Percentiles rank a stretch among this genome's conserved stretches.
phyloP scores from a whole-genome alignment of 768 basidiomycete species.

The Naganishia onofrii region DNA sequence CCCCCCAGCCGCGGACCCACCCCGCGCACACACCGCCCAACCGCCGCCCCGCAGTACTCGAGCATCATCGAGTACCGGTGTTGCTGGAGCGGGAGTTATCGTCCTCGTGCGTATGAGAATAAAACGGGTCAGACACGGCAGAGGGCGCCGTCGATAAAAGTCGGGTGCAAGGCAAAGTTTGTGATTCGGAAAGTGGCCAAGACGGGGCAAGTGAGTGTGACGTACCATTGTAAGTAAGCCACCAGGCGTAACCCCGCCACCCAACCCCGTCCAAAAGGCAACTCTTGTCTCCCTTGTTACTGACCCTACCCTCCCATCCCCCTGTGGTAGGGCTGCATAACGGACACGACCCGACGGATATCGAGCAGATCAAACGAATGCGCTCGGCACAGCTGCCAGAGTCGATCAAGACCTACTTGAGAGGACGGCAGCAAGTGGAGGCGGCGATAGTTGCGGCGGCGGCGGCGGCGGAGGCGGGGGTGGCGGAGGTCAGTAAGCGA shows the following conservation, averaged over 20 bases:
- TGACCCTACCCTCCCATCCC: too few relatives aligned
- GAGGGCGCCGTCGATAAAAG: constrained; percentile 19
- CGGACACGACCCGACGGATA: constrained; percentile 17
- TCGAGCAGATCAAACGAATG: constrained; percentile 21
- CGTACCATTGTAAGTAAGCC: constrained; percentile 21
- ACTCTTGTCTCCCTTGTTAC: neutral
- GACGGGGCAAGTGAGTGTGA: constrained; percentile 3
- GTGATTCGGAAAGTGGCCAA: constrained; percentile 13
- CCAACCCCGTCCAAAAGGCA: too few relatives aligned
- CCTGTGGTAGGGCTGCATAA: constrained; percentile 16
- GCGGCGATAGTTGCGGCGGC: too few relatives aligned
- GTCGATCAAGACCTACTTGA: neutral
- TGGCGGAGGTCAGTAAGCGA: too few relatives aligned
- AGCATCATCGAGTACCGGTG: constrained; percentile 27
- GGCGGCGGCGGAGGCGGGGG: too few relatives aligned
- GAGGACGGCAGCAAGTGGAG: neutral
- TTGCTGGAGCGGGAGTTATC: constrained; percentile 27
- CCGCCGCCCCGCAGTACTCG: neutral
- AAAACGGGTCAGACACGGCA: constrained; percentile 22
- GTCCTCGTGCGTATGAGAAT: constrained; percentile 5
- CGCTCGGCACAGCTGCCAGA: constrained; percentile 13
- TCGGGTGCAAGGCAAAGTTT: constrained; percentile 29
- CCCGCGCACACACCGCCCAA: neutral
- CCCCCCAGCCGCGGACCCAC: too few relatives aligned
- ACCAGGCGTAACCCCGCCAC: too few relatives aligned